A percentile compares a stretch with the other conserved stretches of the same genome.
phyloP scores from a whole-genome alignment of 1,139 yeast species.

The Candida sanyaensis region DNA sequence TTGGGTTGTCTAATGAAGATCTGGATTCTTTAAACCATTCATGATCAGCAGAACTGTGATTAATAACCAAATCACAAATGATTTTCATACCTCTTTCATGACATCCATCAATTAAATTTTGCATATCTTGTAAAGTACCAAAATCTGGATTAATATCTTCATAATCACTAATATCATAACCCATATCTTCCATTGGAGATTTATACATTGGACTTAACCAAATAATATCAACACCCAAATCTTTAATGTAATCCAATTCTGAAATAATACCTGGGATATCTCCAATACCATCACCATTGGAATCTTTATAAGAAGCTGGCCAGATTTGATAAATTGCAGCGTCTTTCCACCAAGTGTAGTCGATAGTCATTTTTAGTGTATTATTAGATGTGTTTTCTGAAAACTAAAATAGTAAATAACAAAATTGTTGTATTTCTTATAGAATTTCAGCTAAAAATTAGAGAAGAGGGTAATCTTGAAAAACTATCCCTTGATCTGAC shows the following conservation, averaged over 20 bases:
- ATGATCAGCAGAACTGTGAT: constrained; percentile 59
- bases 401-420: neutral
- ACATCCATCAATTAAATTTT: constrained; percentile 45
- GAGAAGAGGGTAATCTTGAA: too few relatives aligned
- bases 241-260: constrained; percentile 52
- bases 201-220: constrained; percentile 64
- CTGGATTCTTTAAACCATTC: constrained; percentile 60
- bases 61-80: constrained; percentile 57
- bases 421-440: neutral
- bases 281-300: constrained; percentile 60
- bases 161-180: constrained; percentile 60
- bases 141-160: constrained; percentile 51
- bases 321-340: constrained; percentile 58
- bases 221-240: constrained; percentile 52
- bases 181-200: constrained; percentile 65
- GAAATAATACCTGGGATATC: constrained; percentile 56
- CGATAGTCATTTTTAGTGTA: constrained; percentile 12
- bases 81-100: constrained; percentile 54
- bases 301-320: constrained; percentile 60
- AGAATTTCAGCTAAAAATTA: too few relatives aligned
- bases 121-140: constrained; percentile 56
- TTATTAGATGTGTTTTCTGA: neutral
- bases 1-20: constrained; percentile 50
- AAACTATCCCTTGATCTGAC: too few relatives aligned
- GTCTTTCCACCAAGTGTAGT: constrained; percentile 55